These are phyloP conservation scores for Boechera divaricarpa DNA, from an alignment of 345 rosid genomes.

Conservation along the genomic window DNA sequence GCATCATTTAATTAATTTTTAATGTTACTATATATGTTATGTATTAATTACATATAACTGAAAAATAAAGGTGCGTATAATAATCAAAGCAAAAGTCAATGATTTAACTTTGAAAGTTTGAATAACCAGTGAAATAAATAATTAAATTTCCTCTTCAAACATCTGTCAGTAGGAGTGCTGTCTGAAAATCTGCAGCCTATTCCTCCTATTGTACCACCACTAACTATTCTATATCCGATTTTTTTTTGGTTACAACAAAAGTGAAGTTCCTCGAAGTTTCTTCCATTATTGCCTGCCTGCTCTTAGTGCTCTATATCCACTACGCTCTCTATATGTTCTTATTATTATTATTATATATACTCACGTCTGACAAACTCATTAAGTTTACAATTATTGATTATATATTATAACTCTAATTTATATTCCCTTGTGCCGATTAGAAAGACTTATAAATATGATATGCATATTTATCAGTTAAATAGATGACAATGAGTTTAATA, in stretches of 20 bases:
- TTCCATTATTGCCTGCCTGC: constrained; percentile 27
- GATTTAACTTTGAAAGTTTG: not conserved
- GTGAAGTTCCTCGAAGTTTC: constrained; percentile 41
- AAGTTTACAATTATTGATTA: not conserved
- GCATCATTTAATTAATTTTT: too few species aligned
- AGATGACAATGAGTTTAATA: not conserved
- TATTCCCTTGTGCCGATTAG: not conserved
- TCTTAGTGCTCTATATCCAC: constrained; percentile 8
- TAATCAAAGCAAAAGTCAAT: constrained; percentile 20
- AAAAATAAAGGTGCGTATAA: too few species aligned
- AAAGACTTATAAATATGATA: not conserved
- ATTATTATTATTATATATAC: not conserved
- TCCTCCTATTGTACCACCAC: not conserved
- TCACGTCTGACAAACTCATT: not conserved
- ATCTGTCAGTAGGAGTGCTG: constrained; percentile 36
- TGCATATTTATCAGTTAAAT: too few species aligned
- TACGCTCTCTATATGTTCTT: not conserved
- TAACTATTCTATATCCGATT: not conserved
- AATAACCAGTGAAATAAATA: not conserved
- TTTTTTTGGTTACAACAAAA: constrained; percentile 9
- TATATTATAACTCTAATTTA: not conserved
- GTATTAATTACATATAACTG: too few species aligned
- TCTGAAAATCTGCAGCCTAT: constrained; percentile 21
- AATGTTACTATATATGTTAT: too few species aligned
- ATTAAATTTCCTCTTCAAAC: not conserved